Percentiles rank a stretch among this genome's conserved stretches.
phyloP scores from a whole-genome alignment of 257 asterid genomes.

The Nicotiana obtusifolia region DNA sequence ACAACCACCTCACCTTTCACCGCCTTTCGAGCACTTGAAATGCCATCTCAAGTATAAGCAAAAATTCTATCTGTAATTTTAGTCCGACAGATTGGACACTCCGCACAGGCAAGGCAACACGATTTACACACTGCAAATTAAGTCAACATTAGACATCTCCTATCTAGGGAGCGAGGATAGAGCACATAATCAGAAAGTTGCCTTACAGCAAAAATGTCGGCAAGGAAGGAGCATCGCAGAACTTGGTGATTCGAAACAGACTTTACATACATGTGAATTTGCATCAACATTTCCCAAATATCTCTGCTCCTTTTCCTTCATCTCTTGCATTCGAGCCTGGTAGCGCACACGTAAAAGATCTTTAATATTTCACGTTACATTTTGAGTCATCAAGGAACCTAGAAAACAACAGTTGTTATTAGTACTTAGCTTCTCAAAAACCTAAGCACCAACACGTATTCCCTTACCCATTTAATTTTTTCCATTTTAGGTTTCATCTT shows the following conservation, averaged over 20 bases:
- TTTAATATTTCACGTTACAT: neutral
- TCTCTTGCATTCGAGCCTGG: slow-evolving; percentile 95
- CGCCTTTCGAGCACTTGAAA: slow-evolving; percentile 11
- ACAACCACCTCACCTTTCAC: slow-evolving; percentile 3
- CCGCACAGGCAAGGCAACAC: slow-evolving; percentile 91
- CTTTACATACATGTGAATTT: slow-evolving; percentile 82
- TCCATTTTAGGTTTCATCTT: neutral
- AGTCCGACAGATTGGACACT: slow-evolving; percentile 83
- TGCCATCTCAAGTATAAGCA: slow-evolving; percentile 49
- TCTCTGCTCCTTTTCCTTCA: slow-evolving; percentile 78
- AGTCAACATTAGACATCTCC: slow-evolving; percentile 15
- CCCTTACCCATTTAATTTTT: neutral
- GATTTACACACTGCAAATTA: slow-evolving; percentile 81
- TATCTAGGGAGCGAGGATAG: neutral
- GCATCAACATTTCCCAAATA: slow-evolving; percentile 66
- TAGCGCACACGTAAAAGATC: slow-evolving; percentile 6
- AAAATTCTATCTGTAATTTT: slow-evolving; percentile 73
- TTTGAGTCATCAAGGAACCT: neutral
- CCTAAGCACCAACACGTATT: neutral
- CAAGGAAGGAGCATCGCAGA: slow-evolving; percentile 98
- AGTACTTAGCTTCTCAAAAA: neutral
- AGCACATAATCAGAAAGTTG: neutral
- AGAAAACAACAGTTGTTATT: neutral
- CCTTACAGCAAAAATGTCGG: slow-evolving; percentile 97
- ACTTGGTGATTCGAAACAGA: slow-evolving; percentile 84